Conservation (phyloP, 257 asterid species). For the Plectranthus barbatus region DNA sequence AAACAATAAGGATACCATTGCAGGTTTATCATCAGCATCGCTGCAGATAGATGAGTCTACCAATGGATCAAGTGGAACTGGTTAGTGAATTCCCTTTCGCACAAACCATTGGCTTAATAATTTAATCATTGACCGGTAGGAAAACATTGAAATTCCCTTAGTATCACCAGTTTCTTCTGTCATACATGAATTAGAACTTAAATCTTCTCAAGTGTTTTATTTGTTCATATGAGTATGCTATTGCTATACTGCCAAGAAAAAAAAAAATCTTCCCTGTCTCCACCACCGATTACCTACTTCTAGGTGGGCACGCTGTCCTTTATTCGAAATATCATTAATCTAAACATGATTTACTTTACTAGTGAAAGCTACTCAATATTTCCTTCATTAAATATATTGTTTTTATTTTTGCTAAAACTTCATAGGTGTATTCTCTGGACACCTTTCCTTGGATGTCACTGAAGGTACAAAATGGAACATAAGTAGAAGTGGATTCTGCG, state of each 20-base stretch:
- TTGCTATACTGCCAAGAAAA: neutral
- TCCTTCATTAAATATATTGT: neutral
- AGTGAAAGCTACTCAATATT: neutral
- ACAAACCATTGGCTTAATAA: neutral
- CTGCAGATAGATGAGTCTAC: slow-evolving; percentile 58
- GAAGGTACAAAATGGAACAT: slow-evolving; percentile 81
- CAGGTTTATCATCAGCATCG: slow-evolving; percentile 92
- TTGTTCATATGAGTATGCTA: neutral
- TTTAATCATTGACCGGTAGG: neutral
- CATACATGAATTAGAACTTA: neutral
- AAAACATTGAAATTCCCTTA: neutral
- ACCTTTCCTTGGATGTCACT: slow-evolving; percentile 69
- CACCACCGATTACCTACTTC: neutral
- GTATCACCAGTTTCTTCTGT: neutral
- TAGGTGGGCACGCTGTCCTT: neutral
- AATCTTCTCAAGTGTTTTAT: neutral
- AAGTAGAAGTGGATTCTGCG: slow-evolving; percentile 89
- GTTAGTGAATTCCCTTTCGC: slow-evolving; percentile 26
- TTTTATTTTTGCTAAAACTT: neutral
- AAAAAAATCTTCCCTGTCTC: neutral
- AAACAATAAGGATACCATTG: slow-evolving; percentile 7
- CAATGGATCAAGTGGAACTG: slow-evolving; percentile 48
- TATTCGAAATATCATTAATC: neutral
- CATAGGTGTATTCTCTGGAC: slow-evolving; percentile 82
- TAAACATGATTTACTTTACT: neutral